Base-by-base conservation (phyloP, 2,329 filamentous ascomycete genomes). In the Verticillium klebahnii region DNA sequence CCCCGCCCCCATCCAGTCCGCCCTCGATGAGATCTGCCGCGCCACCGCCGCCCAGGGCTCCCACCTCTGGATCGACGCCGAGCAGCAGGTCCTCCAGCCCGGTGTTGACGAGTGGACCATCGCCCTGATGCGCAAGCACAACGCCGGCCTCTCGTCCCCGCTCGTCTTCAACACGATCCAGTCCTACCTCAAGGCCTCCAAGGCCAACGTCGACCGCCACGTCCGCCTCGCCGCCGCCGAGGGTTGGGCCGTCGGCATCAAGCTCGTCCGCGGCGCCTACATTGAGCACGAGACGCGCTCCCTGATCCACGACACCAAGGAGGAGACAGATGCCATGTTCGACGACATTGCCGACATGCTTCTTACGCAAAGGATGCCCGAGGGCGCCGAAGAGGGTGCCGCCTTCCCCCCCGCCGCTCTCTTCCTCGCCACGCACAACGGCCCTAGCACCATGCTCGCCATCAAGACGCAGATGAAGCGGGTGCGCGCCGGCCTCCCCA, bases 241-340 rank as follows among this genome's bases (percentile, higher is more conserved):
- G 34, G 73, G 72, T 2, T 86, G 82, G 68, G 83, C 80, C 0
- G 75, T 84, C 0, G 84, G 84, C 17, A 72, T 85, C 60, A 86
- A 87, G 69, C 73, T 86, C 9, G 84, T 86, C 2, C 77, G 83
- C 15, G 82, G 83, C 25, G 84, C 83, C 17, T 86, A 87, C 69
- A 76, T 86, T 40, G 72, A 73, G 32, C 77, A 76, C 0, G 84
- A 87, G 55, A 74, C 78, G 52, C 71, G 81, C 3, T 69, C 74
- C 2, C 68, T 83, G n/a, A 83, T 85, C 63, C 81, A 81, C 68
- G 77, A 82, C 60, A 82, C 76, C 56, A 85, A 84, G 63, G 72
- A 81, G 37, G 79, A 77, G 19, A 87, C 84, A 0, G 81, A 86
- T 63, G 69, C 73, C 5, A 75, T 74, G 52, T 86, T 85, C 73